phyloP scores from a whole-genome alignment of 1,139 yeast species.

The Yamadazyma friedrichii region DNA sequence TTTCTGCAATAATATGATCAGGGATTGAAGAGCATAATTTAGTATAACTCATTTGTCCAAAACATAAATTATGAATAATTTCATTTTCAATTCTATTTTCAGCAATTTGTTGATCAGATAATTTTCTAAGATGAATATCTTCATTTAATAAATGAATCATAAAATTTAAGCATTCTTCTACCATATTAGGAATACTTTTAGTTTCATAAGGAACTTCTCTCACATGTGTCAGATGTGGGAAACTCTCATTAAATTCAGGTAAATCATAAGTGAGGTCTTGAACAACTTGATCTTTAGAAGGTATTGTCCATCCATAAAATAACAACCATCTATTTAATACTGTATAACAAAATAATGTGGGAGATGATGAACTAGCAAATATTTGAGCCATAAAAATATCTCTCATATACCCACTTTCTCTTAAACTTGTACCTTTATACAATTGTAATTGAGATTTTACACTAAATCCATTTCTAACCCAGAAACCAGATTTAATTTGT shows the following conservation, averaged over 20 bases:
- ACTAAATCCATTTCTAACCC: conserved; percentile 65
- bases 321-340: conserved; percentile 73
- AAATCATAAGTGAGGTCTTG: not conserved
- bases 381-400: conserved; percentile 75
- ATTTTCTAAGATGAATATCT: conserved; percentile 55
- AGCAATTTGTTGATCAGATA: conserved; percentile 49
- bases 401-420: conserved; percentile 80
- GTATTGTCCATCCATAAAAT: conserved; percentile 45
- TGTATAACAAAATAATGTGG: conserved; percentile 57
- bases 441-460: conserved; percentile 76
- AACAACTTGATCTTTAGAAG: conserved; percentile 3
- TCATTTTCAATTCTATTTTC: conserved; percentile 61
- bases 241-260: not conserved
- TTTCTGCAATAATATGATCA: conserved; percentile 71
- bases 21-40: conserved; percentile 70
- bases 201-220: conserved; percentile 32
- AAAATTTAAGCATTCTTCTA: conserved; percentile 77
- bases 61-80: conserved; percentile 75
- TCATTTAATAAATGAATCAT: conserved; percentile 72
- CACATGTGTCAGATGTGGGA: not conserved
- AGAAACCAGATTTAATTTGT: conserved; percentile 56
- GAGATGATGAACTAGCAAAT: conserved; percentile 56
- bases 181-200: conserved; percentile 53
- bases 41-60: conserved; percentile 69
- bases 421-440: conserved; percentile 74